phyloP scores from a whole-genome alignment of 495 filamentous ascomycete species.

The Podospora australis region DNA sequence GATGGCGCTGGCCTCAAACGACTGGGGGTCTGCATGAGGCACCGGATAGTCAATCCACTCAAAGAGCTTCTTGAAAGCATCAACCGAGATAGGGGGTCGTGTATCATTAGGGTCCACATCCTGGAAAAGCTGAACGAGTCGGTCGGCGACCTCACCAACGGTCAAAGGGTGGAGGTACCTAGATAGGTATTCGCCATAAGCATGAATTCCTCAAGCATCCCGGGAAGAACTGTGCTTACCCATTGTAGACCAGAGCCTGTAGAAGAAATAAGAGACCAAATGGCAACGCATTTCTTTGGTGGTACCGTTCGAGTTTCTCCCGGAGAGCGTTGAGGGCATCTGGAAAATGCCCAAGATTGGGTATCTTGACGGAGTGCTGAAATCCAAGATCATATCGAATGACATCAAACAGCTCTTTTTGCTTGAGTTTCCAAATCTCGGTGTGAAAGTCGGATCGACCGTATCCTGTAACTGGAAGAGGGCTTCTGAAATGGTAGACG shows the following conservation, averaged over 20 bases:
- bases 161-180: constrained; percentile 42
- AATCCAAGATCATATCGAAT: constrained; percentile 17
- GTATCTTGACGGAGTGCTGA: not conserved
- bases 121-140: constrained; percentile 1
- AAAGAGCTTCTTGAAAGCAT: constrained; percentile 44
- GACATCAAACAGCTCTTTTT: constrained; percentile 21
- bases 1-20: constrained; percentile 40
- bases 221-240: not conserved
- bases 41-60: constrained; percentile 43
- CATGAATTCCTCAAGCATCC: no score
- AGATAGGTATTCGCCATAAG: no score
- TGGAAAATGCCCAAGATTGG: constrained; percentile 6
- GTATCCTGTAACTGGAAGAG: not conserved
- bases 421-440: constrained; percentile 14
- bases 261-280: constrained; percentile 43
- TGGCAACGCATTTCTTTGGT: constrained; percentile 12
- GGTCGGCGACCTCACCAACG: constrained; percentile 33
- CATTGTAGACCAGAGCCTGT: constrained; percentile 46
- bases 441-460: constrained; percentile 8
- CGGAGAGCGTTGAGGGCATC: constrained; percentile 14
- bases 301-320: constrained; percentile 10
- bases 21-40: constrained; percentile 38
- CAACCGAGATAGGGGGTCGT: constrained; percentile 29
- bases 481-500: constrained; percentile 14
- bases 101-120: constrained; percentile 7